phyloP scores from a whole-genome alignment of 345 rosid species.

The Murraya koenigii region DNA sequence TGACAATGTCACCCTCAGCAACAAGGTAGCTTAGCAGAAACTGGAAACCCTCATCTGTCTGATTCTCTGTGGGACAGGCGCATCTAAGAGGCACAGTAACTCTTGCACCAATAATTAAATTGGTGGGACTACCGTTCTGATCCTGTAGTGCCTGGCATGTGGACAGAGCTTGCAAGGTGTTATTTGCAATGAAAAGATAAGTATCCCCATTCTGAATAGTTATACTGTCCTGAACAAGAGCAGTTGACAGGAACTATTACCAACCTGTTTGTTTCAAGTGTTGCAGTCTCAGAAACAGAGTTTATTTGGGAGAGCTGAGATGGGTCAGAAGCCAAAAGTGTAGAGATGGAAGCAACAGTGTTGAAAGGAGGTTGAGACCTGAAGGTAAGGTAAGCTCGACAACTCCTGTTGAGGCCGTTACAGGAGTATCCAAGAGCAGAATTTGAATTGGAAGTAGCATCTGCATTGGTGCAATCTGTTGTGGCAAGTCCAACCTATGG shows the following conservation, averaged over 20 bases:
- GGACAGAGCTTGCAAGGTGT: conserved; percentile 64
- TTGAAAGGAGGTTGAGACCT: conserved; percentile 53
- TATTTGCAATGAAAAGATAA: conserved; percentile 40
- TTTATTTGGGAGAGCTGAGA: conserved; percentile 51
- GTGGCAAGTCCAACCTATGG: conserved; percentile 53
- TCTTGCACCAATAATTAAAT: conserved; percentile 34
- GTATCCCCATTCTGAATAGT: conserved; percentile 29
- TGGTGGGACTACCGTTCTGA: conserved; percentile 27
- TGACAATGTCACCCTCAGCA: conserved; percentile 30
- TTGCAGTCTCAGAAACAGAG: conserved; percentile 31
- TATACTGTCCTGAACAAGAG: conserved; percentile 59
- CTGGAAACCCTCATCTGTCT: conserved; percentile 28
- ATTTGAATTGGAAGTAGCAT: conserved; percentile 22
- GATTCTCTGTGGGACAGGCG: conserved; percentile 66
- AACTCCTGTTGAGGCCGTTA: conserved; percentile 56
- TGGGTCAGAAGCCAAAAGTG: conserved; percentile 45
- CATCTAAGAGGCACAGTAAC: conserved; percentile 56
- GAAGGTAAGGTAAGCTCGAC: conserved; percentile 61
- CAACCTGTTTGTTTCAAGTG: conserved; percentile 40
- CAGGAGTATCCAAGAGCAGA: conserved; percentile 76
- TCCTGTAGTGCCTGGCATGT: conserved; percentile 72
- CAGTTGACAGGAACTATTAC: conserved; percentile 70
- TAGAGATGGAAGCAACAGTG: conserved; percentile 51
- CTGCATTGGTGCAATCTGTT: conserved; percentile 35
- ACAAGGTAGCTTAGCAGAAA: conserved; percentile 48